Base-by-base conservation (phyloP, 2,329 filamentous ascomycete species). In the Diplodia seriata region DNA sequence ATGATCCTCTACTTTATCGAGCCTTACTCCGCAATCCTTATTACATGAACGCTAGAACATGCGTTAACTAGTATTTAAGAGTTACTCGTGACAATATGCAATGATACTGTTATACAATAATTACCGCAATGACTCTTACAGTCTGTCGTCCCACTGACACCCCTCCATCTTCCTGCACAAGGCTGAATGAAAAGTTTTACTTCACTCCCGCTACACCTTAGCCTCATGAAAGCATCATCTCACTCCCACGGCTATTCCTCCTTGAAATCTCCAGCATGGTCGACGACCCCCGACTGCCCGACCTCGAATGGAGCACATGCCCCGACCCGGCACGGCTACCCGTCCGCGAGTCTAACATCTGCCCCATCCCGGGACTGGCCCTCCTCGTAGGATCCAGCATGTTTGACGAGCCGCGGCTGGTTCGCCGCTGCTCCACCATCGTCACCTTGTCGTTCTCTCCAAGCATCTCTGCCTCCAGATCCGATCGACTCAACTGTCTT, bases 351-450 rank as follows among this genome's bases (percentile, higher is more conserved):
- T 62, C 40, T 43, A 50, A 2, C 57, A 59, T 40, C 15, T 59
- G 33, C 14, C 33, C 23, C 20, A n/a, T 29, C 36, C 55, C 55
- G 4, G 20, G 36, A 38, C 57, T 62, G 26, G 4, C n/a, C 8
- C 40, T 43, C 40, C 40, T 62, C 57, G 43, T 47, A n/a, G 43
- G 18, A 7, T 47, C 43, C n/a, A 47, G 43, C 26, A 59, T 40
- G 23, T 59, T 40, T 20, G 55, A 59, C 26, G 55, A 59, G 3
- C 55, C 55, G 4, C 55, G 55, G 55, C 57, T 62, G 26, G 8
- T 33, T 5, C 57, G 40, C 40, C 57, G 49, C 57, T 62, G 57
- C 40, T 62, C 57, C 18, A 62, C 57, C 57, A 62, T 62, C 9
- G 57, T 62, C 26, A 62, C 29, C 20, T 33, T 40, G 29, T 26